Conservation (phyloP, 331 rosid genomes). For the Pyrus hybrid region DNA sequence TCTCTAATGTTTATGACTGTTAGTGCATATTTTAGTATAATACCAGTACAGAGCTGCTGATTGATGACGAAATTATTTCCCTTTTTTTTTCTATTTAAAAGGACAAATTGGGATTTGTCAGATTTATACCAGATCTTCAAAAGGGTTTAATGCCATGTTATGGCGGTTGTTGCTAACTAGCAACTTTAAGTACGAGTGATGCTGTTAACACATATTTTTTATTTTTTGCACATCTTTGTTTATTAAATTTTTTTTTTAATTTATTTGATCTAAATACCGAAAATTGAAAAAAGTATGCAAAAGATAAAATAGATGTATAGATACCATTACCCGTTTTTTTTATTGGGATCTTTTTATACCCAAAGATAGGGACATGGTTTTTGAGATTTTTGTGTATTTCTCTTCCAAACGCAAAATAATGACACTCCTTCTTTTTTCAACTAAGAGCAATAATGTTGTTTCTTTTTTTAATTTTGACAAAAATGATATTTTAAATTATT, state of each 20-base stretch:
- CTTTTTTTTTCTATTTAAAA: not conserved
- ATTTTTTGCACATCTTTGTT: too few species aligned
- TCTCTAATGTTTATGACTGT: conserved; percentile 46
- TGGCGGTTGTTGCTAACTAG: conserved; percentile 4
- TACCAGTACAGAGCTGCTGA: conserved; percentile 42
- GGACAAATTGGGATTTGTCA: conserved; percentile 14
- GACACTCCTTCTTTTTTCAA: not conserved
- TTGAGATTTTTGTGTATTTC: not conserved
- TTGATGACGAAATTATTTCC: conserved; percentile 11
- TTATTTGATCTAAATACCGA: too few species aligned
- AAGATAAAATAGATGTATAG: too few species aligned
- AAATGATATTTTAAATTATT: too few species aligned
- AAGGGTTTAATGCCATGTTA: not conserved
- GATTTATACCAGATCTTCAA: conserved; percentile 7
- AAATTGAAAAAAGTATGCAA: too few species aligned
- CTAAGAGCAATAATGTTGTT: not conserved
- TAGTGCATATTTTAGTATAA: conserved; percentile 22
- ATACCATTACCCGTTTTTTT: fast-evolving
- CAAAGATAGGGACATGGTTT: not conserved
- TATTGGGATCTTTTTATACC: not conserved
- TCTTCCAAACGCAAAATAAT: not conserved
- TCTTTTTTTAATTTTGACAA: not conserved
- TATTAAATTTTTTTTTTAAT: too few species aligned
- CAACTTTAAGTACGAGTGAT: not conserved
- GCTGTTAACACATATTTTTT: too few species aligned